Base-by-base conservation (phyloP, 345 rosid species). In the Leavenworthia alabamica region DNA sequence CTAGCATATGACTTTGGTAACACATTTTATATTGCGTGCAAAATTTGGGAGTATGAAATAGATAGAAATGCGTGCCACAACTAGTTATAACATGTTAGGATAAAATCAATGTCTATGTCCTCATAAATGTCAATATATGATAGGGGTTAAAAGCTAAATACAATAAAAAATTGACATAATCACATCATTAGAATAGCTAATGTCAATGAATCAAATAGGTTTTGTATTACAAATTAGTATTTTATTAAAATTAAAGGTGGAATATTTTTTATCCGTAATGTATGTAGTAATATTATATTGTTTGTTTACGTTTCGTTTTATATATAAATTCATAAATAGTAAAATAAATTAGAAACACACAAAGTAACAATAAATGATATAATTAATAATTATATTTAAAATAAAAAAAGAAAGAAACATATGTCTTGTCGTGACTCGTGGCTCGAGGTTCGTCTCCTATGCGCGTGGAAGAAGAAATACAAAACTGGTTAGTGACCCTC, bases 401-500 rank as follows among this genome's bases (percentile, higher is more conserved):
- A n/a, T n/a, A n/a, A n/a, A 53, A 27, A 26, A 11, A 26, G 17
- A n/a, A n/a, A n/a, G n/a, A 7, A 19, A 14, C 17, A 46, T 1
- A 36, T 23, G 60, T 60, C 45, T 44, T 62, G 74, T 70, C 62
- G 67, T 68, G n/a, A n/a, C n/a, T n/a, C n/a, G n/a, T n/a, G 73
- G 60, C 60, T 41, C 65, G 73, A 60, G 67, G 64, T 49, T 43
- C 24, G 28, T 46, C 46, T 56, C 29, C 14, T 28, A 1, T 46
- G 74, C 74, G 75, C 75, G 71, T 58, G 71, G 66, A n/a, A n/a
- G n/a, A n/a, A n/a, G n/a, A n/a, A 64, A 58, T 14, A 37, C 67
- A 60, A 44, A 11, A 42, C 39, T 42, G 55, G 72, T 42, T 32
- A 62, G 75, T 62, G 73, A 61, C 61, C 60, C 60, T 64, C 78